Conservation (phyloP, 345 rosid species). For the Citrus trifoliata region DNA sequence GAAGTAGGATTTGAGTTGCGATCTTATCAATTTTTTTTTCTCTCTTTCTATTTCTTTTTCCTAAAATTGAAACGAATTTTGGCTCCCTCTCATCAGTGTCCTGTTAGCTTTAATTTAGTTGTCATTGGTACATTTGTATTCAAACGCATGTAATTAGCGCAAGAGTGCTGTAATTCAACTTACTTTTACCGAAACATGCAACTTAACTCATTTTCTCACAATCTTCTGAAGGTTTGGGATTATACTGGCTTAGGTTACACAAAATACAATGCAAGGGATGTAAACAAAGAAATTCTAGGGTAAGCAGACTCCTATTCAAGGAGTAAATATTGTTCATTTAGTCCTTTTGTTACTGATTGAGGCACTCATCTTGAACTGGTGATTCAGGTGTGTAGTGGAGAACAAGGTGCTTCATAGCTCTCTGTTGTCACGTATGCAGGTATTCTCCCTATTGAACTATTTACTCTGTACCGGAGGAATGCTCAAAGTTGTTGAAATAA, state of each 20-base stretch:
- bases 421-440: conserved; percentile 69
- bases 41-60: neutral
- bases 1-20: neutral
- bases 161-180: neutral
- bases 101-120: neutral
- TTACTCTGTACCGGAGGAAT: neutral
- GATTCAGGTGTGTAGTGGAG: conserved; percentile 89
- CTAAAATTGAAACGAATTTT: neutral
- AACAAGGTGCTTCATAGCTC: conserved; percentile 89
- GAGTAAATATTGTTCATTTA: neutral
- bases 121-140: neutral
- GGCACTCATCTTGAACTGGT: conserved; percentile 21
- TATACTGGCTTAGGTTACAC: conserved; percentile 91
- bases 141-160: neutral
- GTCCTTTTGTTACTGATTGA: conserved; percentile 2
- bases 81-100: neutral
- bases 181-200: too few relatives aligned
- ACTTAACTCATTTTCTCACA: too few relatives aligned
- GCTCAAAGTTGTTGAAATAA: neutral
- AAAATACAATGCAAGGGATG: conserved; percentile 77
- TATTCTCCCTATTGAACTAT: conserved; percentile 13
- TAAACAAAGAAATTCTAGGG: conserved; percentile 72
- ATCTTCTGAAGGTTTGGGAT: conserved; percentile 79
- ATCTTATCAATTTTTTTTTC: neutral
- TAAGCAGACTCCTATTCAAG: conserved; percentile 27